Conservation (phyloP, 2,329 filamentous ascomycete species). For the Penicillium brevicompactum region DNA sequence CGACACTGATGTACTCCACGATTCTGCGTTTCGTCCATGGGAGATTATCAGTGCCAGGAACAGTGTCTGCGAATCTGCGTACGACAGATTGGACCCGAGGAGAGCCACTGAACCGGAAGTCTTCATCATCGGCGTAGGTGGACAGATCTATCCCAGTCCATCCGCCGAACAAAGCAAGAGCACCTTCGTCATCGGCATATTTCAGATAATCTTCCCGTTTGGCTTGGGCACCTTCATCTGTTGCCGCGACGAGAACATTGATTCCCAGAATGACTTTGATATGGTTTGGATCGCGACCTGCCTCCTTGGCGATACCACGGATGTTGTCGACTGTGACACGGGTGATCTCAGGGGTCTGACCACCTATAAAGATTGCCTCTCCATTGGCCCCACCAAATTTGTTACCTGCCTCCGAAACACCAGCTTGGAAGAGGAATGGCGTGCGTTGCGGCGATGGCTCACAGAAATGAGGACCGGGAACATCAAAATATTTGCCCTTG, state of each 20-base stretch:
- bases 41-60: slow-evolving; percentile 33
- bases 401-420: slow-evolving; percentile 44
- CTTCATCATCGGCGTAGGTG: slow-evolving; percentile 38
- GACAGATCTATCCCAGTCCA: slow-evolving; percentile 39
- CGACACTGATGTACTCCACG: slow-evolving; percentile 25
- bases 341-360: slow-evolving; percentile 40
- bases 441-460: slow-evolving; percentile 47
- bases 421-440: slow-evolving; percentile 48
- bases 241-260: slow-evolving; percentile 44
- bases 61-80: slow-evolving; percentile 40
- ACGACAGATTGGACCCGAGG: slow-evolving; percentile 30
- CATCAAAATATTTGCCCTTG: slow-evolving; percentile 28
- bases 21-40: slow-evolving; percentile 34
- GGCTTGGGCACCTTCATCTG: slow-evolving; percentile 42
- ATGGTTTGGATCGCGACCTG: slow-evolving; percentile 36
- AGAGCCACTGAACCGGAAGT: slow-evolving; percentile 40
- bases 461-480: slow-evolving; percentile 39
- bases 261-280: slow-evolving; percentile 33
- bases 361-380: slow-evolving; percentile 47
- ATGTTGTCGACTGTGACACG: slow-evolving; percentile 40
- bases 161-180: slow-evolving; percentile 44
- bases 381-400: slow-evolving; percentile 43
- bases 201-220: slow-evolving; percentile 42
- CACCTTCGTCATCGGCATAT: slow-evolving; percentile 45
- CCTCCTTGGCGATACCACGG: slow-evolving; percentile 32